Evolutionary conservation across 2,329 filamentous ascomycete genomes (phyloP), one percentile per base, ranked within the genome.

Genomic region (Talaromyces sp.): DNA sequence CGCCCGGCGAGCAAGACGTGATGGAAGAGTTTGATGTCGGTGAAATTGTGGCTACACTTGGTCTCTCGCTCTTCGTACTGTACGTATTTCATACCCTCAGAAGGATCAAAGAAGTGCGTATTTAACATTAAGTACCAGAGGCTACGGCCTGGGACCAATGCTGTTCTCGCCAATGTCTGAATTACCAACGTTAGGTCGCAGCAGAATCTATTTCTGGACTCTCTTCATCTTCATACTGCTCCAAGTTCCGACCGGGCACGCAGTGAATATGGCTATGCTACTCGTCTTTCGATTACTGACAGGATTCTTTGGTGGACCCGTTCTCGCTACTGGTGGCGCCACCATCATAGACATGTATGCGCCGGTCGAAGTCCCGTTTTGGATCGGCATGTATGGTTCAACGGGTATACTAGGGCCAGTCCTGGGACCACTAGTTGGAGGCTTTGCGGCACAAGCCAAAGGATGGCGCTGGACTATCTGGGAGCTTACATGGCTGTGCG

Each of bases 271-370:
- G 28, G 28, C 28, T 7, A 58, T 62, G 60, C 8, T 62, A 16
- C 35, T 62, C 16, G 54, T 62, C 60, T 62, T 62, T 31, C 80
- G 87, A 1, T 89, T 90, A 73, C 87, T 87, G 61, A 80, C 82
- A 2, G 86, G 83, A 0, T 82, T 88, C 62, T 88, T 88, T 65
- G 83, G 83, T 8, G 83, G 83, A 0, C 86, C 87, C 0, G 86
- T 88, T 0, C 82, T 91, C 0, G 90, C 86, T 0, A 89, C 88
- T 66, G 89, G 86, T 0, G 87, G 87, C 1, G 88, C 87, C 28
- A 87, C 90, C 0, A 69, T 91, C 5, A 85, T 84, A 23, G 88
- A 91, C 73, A 78, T 91, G 31, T 90, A 81, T 75, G 73, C 80
- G 0, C 80, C 87, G 0, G 81, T 83, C 1, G 75, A 85, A 67